Evolutionary conservation across 2,329 filamentous ascomycete species (phyloP).

Genomic region (Alternaria atra): DNA sequence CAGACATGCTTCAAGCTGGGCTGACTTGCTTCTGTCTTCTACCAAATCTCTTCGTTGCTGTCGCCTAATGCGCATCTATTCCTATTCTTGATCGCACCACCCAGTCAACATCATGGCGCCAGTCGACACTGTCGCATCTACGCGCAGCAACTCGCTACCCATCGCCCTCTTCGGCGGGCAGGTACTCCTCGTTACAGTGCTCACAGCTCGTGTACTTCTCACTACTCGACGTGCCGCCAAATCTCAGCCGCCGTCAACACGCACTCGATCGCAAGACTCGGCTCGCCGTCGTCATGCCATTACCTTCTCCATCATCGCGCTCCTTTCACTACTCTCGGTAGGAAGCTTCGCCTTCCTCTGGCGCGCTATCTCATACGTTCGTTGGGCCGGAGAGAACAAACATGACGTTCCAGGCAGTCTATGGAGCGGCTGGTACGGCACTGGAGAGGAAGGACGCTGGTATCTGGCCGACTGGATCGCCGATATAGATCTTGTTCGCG

Average conservation of each 20-base stretch:
- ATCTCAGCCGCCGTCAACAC: constrained; percentile 44
- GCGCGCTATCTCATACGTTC: constrained; percentile 59
- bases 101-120: constrained; percentile 43
- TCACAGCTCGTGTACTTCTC: constrained; percentile 41
- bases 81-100: constrained; percentile 14
- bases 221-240: constrained; percentile 43
- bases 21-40: constrained; percentile 4
- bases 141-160: constrained; percentile 46
- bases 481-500: constrained; percentile 62
- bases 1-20: constrained; percentile 6
- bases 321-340: constrained; percentile 57
- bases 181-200: constrained; percentile 40
- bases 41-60: constrained; percentile 7
- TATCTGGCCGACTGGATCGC: constrained; percentile 63
- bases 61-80: constrained; percentile 25
- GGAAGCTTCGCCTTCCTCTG: constrained; percentile 57
- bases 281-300: constrained; percentile 43
- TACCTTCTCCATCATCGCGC: constrained; percentile 57
- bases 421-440: constrained; percentile 52
- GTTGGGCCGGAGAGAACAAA: constrained; percentile 58
- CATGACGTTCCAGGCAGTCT: constrained; percentile 54
- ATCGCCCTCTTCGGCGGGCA: constrained; percentile 45
- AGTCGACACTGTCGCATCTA: constrained; percentile 40
- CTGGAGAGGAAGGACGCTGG: constrained; percentile 44
- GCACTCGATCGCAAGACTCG: constrained; percentile 45